Evolutionary conservation across 1,284 basidiomycete species (phyloP).

Genomic region (Inonotus obliquus): DNA sequence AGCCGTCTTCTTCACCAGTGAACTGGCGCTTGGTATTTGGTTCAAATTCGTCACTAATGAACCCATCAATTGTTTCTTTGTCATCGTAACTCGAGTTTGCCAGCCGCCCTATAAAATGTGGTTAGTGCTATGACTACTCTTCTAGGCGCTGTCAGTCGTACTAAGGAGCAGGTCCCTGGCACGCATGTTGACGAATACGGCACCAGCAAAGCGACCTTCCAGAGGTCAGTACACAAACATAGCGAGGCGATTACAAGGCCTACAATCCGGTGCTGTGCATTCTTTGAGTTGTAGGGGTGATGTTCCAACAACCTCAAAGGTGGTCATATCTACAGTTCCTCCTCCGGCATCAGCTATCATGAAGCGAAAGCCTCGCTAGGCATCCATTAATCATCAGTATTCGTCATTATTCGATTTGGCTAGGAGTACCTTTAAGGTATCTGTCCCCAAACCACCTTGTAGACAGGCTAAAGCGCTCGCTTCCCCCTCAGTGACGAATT

Average conservation of each 20-base stretch:
- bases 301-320: conserved; percentile 63
- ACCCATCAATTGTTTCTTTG: neutral
- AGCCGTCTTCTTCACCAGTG: neutral
- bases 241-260: conserved; percentile 24
- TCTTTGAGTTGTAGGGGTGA: conserved; percentile 71
- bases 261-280: conserved; percentile 75
- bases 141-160: conserved; percentile 23
- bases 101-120: conserved; percentile 50
- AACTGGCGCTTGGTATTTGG: neutral
- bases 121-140: neutral
- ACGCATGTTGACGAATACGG: conserved; percentile 72
- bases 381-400: neutral
- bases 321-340: conserved; percentile 73
- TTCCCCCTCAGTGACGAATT: conserved; percentile 76
- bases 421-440: conserved; percentile 58
- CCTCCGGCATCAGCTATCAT: conserved; percentile 75
- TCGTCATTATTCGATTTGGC: neutral
- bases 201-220: conserved; percentile 71
- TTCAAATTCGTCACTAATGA: conserved; percentile 8
- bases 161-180: conserved; percentile 66
- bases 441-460: conserved; percentile 63
- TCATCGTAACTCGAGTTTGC: conserved; percentile 43
- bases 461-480: conserved; percentile 76
- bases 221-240: neutral
- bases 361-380: conserved; percentile 58